Percentiles rank a stretch among this genome's conserved stretches.
phyloP scores from a whole-genome alignment of 371 early-diverging fungal genomes.

The Mortierella sp. region DNA sequence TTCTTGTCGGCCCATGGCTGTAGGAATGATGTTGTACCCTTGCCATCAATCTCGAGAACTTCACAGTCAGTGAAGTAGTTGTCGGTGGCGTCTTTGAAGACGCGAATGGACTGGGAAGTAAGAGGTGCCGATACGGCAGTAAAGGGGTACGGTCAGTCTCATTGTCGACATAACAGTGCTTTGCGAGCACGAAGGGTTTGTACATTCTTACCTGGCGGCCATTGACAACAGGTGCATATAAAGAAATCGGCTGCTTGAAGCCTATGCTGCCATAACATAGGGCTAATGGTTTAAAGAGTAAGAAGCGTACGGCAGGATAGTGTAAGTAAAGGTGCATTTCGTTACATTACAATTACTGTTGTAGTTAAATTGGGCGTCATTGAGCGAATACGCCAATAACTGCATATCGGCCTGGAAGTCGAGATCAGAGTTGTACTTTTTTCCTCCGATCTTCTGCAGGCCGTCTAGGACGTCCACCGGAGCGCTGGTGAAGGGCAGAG shows the following conservation, averaged over 20 bases:
- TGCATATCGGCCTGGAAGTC: slow-evolving; percentile 23
- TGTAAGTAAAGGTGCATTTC: too few species aligned
- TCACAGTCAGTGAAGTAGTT: slow-evolving; percentile 31
- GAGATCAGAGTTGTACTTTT: slow-evolving; percentile 15
- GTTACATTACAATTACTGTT: slow-evolving; percentile 14
- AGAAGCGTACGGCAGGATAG: background rate
- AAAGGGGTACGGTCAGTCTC: too few species aligned
- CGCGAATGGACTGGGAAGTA: slow-evolving; percentile 12
- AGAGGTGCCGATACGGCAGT: too few species aligned
- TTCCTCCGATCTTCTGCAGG: slow-evolving; percentile 15
- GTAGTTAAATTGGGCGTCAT: slow-evolving; percentile 28
- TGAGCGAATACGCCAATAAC: background rate
- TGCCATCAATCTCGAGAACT: slow-evolving; percentile 20
- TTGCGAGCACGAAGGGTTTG: too few species aligned
- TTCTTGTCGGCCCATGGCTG: slow-evolving; percentile 13
- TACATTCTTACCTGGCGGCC: slow-evolving; percentile 46
- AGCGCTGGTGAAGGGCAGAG: slow-evolving; percentile 14
- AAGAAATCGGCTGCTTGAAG: slow-evolving; percentile 12
- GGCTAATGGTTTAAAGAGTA: slow-evolving; percentile 8
- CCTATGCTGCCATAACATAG: slow-evolving; percentile 13
- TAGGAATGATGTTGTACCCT: slow-evolving; percentile 4
- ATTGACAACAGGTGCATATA: slow-evolving; percentile 33
- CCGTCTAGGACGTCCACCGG: slow-evolving; percentile 17
- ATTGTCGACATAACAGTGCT: too few species aligned
- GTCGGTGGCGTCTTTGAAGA: slow-evolving; percentile 3